Evolutionary conservation across 2,329 filamentous ascomycete species (phyloP).

Genomic region (Graphilbum fragrans): DNA sequence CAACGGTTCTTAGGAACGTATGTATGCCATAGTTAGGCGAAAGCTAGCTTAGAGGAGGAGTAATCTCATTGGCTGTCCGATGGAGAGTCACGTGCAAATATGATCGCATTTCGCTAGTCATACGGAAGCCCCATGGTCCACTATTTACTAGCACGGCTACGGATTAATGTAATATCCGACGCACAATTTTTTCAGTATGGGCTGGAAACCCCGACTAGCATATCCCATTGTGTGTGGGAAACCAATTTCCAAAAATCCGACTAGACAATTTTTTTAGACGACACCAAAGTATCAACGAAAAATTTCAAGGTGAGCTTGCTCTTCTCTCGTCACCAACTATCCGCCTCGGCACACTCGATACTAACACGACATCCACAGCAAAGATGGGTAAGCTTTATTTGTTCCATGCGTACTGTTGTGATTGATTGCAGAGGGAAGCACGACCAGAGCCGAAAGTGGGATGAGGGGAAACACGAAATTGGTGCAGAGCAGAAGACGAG

Average conservation of each 20-base stretch:
- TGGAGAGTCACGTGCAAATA: not conserved
- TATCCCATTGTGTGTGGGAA: not conserved
- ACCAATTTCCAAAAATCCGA: conserved; percentile 9
- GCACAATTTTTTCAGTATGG: conserved; percentile 8
- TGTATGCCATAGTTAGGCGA: too few relatives aligned
- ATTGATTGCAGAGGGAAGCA: not conserved
- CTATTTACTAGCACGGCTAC: not conserved
- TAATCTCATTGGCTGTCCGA: not conserved
- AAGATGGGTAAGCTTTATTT: conserved; percentile 48
- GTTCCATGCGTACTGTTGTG: conserved; percentile 9
- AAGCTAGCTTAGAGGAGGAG: too few relatives aligned
- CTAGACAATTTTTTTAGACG: conserved; percentile 9
- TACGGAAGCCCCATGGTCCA: not conserved
- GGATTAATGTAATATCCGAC: conserved; percentile 8
- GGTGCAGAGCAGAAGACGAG: not conserved
- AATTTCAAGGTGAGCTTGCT: conserved; percentile 14
- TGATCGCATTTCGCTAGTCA: not conserved
- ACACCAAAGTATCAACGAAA: conserved; percentile 12
- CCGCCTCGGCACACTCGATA: conserved; percentile 7
- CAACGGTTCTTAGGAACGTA: too few relatives aligned
- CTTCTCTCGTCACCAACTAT: conserved; percentile 2
- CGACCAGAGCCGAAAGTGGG: not conserved
- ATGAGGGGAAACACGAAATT: not conserved
- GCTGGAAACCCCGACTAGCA: conserved; percentile 6
- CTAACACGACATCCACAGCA: conserved; percentile 21